Percentiles rank a stretch among this genome's conserved stretches.
These are phyloP conservation scores for Actinomucor elegans DNA, from an alignment of 371 early-diverging fungal genomes.

Conservation along the genomic window DNA sequence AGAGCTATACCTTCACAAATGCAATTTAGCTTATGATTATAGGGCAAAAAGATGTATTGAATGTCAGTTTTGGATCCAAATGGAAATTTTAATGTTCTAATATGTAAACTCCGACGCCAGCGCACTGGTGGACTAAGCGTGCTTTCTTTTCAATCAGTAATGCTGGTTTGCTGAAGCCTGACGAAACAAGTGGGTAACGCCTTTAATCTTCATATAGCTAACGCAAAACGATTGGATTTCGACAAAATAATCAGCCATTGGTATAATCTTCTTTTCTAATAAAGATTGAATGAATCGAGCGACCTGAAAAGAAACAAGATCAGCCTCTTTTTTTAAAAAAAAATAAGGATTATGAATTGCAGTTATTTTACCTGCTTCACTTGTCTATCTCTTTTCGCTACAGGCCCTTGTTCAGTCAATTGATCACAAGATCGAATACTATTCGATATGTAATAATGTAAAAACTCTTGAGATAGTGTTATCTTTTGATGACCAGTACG, in stretches of 20 bases:
- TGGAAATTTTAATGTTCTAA: too few relatives aligned
- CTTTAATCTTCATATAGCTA: constrained; percentile 22
- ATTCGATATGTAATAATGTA: constrained; percentile 65
- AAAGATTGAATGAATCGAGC: constrained; percentile 71
- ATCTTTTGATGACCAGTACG: constrained; percentile 38
- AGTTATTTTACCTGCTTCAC: constrained; percentile 64
- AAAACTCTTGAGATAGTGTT: constrained; percentile 52
- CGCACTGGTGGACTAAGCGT: too few relatives aligned
- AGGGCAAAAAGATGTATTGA: too few relatives aligned
- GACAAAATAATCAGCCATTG: constrained; percentile 58
- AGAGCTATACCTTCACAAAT: too few relatives aligned
- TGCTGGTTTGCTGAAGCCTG: too few relatives aligned
- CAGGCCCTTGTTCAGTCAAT: constrained; percentile 51
- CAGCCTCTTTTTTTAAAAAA: background rate
- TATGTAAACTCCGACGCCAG: too few relatives aligned
- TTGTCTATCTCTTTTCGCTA: constrained; percentile 58
- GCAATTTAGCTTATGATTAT: too few relatives aligned
- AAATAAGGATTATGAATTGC: too few relatives aligned
- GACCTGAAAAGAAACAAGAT: constrained; percentile 41
- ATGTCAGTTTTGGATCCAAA: too few relatives aligned
- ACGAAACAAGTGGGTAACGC: constrained; percentile 33
- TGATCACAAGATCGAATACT: constrained; percentile 67
- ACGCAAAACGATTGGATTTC: constrained; percentile 59
- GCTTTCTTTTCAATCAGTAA: too few relatives aligned
- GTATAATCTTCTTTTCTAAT: constrained; percentile 53